Evolutionary conservation across 225 moss, liverwort and hornwort genomes (phyloP).

Genomic region (Marchantia polymorpha): DNA sequence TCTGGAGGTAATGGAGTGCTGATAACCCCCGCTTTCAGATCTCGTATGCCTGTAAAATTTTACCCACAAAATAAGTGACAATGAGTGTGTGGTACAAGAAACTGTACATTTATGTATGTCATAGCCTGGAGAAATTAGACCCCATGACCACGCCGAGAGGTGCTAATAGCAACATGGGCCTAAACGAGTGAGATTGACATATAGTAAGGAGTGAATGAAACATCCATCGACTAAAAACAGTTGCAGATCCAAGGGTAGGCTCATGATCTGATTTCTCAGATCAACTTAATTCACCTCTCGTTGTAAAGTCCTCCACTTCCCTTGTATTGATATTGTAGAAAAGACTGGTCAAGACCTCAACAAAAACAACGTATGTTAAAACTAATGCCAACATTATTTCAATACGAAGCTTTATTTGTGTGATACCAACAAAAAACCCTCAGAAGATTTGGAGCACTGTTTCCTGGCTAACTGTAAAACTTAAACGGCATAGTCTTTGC

Average conservation of each 20-base stretch:
- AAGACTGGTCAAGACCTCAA: conserved; percentile 42
- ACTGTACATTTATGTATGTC: background rate
- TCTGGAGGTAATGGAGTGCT: conserved; percentile 74
- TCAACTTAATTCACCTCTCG: conserved; percentile 42
- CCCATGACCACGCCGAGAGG: too few relatives aligned
- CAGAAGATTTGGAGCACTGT: background rate
- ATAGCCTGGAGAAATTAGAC: too few relatives aligned
- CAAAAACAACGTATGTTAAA: background rate
- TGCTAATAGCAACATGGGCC: too few relatives aligned
- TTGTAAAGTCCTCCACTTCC: conserved; percentile 72
- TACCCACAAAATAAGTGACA: background rate
- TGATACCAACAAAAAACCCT: background rate
- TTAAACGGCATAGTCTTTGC: background rate
- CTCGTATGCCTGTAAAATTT: conserved; percentile 47
- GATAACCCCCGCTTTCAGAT: conserved; percentile 70
- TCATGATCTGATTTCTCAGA: too few relatives aligned
- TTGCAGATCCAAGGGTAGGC: too few relatives aligned
- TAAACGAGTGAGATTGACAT: too few relatives aligned
- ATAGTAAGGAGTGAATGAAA: too few relatives aligned
- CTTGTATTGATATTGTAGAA: conserved; percentile 82
- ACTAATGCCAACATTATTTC: too few relatives aligned
- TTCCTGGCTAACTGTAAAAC: background rate
- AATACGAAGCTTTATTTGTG: background rate
- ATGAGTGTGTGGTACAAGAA: background rate
- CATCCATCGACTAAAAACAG: too few relatives aligned